Evolutionary conservation across 495 filamentous ascomycete species (phyloP), one percentile per base, ranked within the genome.

Genomic region (Annulohypoxylon nitens): DNA sequence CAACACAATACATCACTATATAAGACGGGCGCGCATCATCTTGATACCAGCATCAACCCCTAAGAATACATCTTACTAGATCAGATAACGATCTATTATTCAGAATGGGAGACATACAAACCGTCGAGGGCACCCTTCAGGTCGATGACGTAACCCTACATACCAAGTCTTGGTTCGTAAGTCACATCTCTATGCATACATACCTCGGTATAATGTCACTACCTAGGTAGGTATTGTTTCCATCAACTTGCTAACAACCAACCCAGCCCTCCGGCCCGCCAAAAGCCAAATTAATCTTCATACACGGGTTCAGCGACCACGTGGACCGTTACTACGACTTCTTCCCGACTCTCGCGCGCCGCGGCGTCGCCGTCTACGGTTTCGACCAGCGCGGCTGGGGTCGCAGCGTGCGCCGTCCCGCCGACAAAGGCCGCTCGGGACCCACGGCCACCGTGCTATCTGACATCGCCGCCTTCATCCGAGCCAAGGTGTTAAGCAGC

Each of bases 251-350:
- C 51, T 61, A 53, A 61, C 47, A 11, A 18, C 33, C 18, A 66
- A 34, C 20, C 41, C 53, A 90, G 89, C 86, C 90, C 37, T 74
- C 80, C 14, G 82, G 78, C 41, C 74, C 83, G 2, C 80, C 84
- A 10, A 86, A 86, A 65, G 93, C 95, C 12, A 90, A 90, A 30
- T 71, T 96, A 18, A 85, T 94, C 67, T 90, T 95, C 77, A 79
- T 97, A 67, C 95, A 97, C 81, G 94, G 94, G 70, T 97, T 93
- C 86, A 92, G 88, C 72, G 95, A 97, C 81, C 94, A 97, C 77
- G 85, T 91, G 79, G 90, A 93, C 79, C 86, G 87, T 18, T 94
- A 95, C 80, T 83, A 88, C 74, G 82, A 81, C 61, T 86, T 97
- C 73, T 95, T 95, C 78, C 80, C 87, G 14, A 77, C 76, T 0